phyloP scores from a whole-genome alignment of 2,329 filamentous ascomycete genomes.

The Hypocreales sp. region DNA sequence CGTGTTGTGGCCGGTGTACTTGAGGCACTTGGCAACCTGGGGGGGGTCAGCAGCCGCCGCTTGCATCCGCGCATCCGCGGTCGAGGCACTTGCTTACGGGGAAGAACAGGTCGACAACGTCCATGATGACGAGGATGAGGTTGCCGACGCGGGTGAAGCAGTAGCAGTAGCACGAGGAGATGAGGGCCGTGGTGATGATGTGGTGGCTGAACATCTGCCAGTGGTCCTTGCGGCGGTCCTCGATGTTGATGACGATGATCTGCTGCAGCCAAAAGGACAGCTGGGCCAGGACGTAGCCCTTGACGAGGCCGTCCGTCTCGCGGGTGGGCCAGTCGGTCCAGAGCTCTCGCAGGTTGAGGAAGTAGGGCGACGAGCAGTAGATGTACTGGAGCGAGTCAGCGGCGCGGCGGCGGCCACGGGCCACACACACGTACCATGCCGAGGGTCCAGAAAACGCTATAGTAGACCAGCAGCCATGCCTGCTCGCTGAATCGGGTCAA shows the following conservation, averaged over 20 bases:
- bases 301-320: constrained; percentile 58
- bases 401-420: not conserved
- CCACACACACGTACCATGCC: constrained; percentile 52
- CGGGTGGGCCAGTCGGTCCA: constrained; percentile 78
- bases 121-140: constrained; percentile 82
- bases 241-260: constrained; percentile 85
- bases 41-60: not conserved
- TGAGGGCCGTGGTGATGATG: constrained; percentile 70
- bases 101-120: constrained; percentile 77
- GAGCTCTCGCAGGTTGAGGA: constrained; percentile 57
- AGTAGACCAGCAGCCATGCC: constrained; percentile 80
- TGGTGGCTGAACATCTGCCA: constrained; percentile 95
- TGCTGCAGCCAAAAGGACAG: constrained; percentile 91
- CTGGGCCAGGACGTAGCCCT: constrained; percentile 81
- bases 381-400: constrained; percentile 46
- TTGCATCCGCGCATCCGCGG: too few species aligned
- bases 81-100: constrained; percentile 43
- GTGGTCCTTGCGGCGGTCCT: constrained; percentile 87
- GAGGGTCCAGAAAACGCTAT: constrained; percentile 63
- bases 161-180: constrained; percentile 73
- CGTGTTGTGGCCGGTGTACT: constrained; percentile 65
- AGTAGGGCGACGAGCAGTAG: constrained; percentile 63
- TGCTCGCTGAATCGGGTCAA: constrained; percentile 83
- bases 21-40: constrained; percentile 80
- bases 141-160: constrained; percentile 79